phyloP scores from a whole-genome alignment of 306 rosid species.

The Rosa persica region DNA sequence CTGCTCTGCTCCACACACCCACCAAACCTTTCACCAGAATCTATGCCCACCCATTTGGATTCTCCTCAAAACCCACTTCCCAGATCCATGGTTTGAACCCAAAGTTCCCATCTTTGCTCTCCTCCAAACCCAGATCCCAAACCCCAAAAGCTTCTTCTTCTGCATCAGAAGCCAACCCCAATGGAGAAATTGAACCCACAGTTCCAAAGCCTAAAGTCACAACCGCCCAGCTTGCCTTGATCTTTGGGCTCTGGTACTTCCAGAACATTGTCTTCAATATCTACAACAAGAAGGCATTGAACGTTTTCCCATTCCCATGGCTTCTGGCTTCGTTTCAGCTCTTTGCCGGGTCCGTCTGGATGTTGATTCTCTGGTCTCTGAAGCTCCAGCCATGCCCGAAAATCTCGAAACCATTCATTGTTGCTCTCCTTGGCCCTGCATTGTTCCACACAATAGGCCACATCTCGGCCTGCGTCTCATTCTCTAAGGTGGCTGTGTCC shows the following conservation, averaged over 20 bases:
- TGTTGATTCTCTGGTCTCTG: conserved; percentile 72
- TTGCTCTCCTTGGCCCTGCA: conserved; percentile 94
- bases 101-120: conserved; percentile 36
- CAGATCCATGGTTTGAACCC: conserved; percentile 39
- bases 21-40: conserved; percentile 10
- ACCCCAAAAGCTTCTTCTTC: conserved; percentile 36
- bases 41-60: conserved; percentile 23
- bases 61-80: conserved; percentile 36
- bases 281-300: conserved; percentile 79
- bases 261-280: conserved; percentile 90
- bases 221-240: conserved; percentile 54
- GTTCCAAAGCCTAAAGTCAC: conserved; percentile 42
- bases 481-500: conserved; percentile 94
- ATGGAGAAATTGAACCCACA: background rate
- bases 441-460: conserved; percentile 95
- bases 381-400: conserved; percentile 85
- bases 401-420: conserved; percentile 64
- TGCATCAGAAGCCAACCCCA: conserved; percentile 34
- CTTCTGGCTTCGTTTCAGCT: conserved; percentile 95
- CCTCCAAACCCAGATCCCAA: conserved; percentile 40
- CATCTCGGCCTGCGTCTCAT: conserved; percentile 90
- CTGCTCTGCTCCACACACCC: conserved; percentile 18
- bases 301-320: conserved; percentile 89
- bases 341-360: conserved; percentile 86
- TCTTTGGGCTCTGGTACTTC: conserved; percentile 87